Conservation (phyloP, 352 stramenopile species). For the Pythium grandisporangium region DNA sequence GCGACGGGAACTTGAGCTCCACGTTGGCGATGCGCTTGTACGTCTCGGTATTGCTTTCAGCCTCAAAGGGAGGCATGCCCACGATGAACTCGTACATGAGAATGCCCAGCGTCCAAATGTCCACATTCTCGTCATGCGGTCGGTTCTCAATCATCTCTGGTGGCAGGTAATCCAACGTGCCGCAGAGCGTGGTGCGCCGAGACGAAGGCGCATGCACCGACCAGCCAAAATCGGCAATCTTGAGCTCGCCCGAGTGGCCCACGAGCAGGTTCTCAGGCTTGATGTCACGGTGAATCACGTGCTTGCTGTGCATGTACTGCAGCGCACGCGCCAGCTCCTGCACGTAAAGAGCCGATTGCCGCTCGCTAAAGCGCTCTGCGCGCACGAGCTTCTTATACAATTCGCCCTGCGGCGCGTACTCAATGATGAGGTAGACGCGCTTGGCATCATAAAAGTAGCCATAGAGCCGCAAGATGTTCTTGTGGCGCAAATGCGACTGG, state of each 20-base stretch:
- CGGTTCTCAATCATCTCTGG: conserved; percentile 99
- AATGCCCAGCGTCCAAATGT: conserved; percentile 98
- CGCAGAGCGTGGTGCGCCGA: conserved; percentile 96
- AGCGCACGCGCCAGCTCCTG: conserved; percentile 92
- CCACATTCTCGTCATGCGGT: conserved; percentile 94
- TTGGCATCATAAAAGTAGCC: conserved; percentile 99
- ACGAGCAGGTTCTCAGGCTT: conserved; percentile 99
- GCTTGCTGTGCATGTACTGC: conserved; percentile 97
- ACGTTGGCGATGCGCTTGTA: conserved; percentile 96
- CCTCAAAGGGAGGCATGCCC: conserved; percentile 97
- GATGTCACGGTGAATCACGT: conserved; percentile 99
- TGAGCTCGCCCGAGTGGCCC: conserved; percentile 93
- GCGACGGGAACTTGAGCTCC: conserved; percentile 93
- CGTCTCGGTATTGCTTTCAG: conserved; percentile 92
- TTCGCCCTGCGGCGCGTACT: conserved; percentile 97
- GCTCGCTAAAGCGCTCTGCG: conserved; percentile 90
- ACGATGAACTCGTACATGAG: conserved; percentile 99
- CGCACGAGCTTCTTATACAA: conserved; percentile 97
- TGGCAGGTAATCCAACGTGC: conserved; percentile 98
- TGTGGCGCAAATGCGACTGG: conserved; percentile 96
- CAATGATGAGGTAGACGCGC: conserved; percentile 99
- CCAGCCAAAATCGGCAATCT: conserved; percentile 99
- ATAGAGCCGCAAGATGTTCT: conserved; percentile 96
- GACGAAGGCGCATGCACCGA: conserved; percentile 97
- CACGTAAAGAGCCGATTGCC: conserved; percentile 91